Evolutionary conservation across 1,139 yeast genomes (phyloP), one percentile per base, ranked within the genome.

Genomic region (Hemisphaericaspora xylofermentans): DNA sequence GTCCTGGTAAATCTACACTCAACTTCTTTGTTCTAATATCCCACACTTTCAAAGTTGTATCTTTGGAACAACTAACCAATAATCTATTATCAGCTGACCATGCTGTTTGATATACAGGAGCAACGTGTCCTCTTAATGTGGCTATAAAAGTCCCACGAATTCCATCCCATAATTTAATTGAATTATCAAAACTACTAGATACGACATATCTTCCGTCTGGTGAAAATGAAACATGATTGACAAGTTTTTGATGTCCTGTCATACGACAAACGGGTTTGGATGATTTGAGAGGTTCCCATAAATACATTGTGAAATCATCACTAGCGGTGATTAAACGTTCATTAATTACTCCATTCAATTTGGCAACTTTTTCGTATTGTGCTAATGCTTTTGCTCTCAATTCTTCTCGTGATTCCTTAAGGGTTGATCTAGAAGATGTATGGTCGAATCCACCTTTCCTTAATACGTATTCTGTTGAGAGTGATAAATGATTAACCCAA

Each of bases 191-290:
- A 1, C 98, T 88, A 5, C 96, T 91, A 10, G 96, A 88, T 1
- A 93, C 96, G 40, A 94, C 78, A 53, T 79, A 76, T 50, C 96
- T 77, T 7, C 98, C 98, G 61, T 93, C 98, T 3, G 99, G 98
- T 1, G 96, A 86, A 58, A 93, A 93, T 7, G 91, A 82, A 6
- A 93, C 99, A 61, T 93, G 98, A 58, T 93, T 93, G 21, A 93
- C 98, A 28, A 91, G 73, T 63, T 93, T 93, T 60, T 93, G 98
- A 63, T 93, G 99, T 19, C 99, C 99, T 1, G 96, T 89, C 94
- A 93, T 85, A 56, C 98, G 77, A 43, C 88, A 81, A 7, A 93
- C 63, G 0, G 98, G 98, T 60, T 91, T 93, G 34, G 76, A 73
- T 2, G 84, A 71, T 60, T 81, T 84, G 39, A 81, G 65, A 12